Evolutionary conservation across 495 filamentous ascomycete genomes (phyloP).

Genomic region (Aspergillus indologenus): DNA sequence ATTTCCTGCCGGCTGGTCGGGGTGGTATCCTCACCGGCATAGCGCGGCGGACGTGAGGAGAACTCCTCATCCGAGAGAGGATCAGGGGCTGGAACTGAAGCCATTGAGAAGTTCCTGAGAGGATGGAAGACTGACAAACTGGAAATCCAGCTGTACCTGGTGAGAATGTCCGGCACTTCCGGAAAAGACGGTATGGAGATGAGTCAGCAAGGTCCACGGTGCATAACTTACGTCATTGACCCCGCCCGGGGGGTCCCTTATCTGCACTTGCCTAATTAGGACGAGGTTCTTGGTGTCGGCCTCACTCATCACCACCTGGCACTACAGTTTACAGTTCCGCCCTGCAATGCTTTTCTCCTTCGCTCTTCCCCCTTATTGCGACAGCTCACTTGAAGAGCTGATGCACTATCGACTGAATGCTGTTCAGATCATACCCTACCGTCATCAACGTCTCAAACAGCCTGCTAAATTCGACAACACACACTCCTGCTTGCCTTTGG

Average conservation of each 20-base stretch:
- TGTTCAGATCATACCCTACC: too few species aligned
- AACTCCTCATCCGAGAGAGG: conserved; percentile 18
- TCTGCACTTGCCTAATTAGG: neutral
- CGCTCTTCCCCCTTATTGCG: too few species aligned
- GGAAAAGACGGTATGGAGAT: conserved; percentile 8
- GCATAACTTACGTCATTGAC: neutral
- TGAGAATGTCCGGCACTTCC: neutral
- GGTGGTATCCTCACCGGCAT: conserved; percentile 78
- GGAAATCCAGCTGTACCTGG: neutral
- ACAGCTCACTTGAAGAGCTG: too few species aligned
- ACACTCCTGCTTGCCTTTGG: too few species aligned
- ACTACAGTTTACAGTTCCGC: too few species aligned
- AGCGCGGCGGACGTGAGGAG: conserved; percentile 43
- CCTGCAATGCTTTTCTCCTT: too few species aligned
- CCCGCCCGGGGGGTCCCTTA: neutral
- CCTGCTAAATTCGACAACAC: too few species aligned
- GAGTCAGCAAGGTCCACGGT: conserved; percentile 5
- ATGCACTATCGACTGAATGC: too few species aligned
- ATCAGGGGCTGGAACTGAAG: neutral
- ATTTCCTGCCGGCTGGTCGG: conserved; percentile 77
- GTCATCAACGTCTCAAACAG: too few species aligned
- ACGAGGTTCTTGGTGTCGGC: too few species aligned
- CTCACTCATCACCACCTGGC: too few species aligned
- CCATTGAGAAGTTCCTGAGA: neutral
- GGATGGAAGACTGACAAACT: neutral